Base-by-base conservation (phyloP, 2,329 filamentous ascomycete genomes). In the Knufia petricola region DNA sequence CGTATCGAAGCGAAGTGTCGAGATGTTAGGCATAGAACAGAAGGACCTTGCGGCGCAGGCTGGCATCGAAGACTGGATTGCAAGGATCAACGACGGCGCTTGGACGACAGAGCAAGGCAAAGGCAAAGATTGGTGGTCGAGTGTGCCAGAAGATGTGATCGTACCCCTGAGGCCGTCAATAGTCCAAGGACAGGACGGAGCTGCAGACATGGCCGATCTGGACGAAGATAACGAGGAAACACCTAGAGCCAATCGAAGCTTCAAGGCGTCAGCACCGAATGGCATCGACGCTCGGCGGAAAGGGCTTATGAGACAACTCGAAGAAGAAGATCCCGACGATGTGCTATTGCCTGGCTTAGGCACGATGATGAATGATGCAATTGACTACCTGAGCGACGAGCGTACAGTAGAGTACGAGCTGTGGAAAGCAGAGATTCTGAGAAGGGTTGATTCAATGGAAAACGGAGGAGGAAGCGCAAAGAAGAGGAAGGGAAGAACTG, bases 41-140 rank as follows among this genome's bases (percentile, higher is more conserved):
- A 58, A 60, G 9, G 62, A 62, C 13, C 52, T 68, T 20, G 63
- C 63, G 2, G 52, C 68, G 6, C 56, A 69, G 1, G 57, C 75
- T 6, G 61, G 66, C 48, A 61, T 63, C 9, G 64, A 85, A 51
- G 66, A 68, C 2, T 84, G 82, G 53, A 73, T 85, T 50, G 64
- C 74, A 17, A 66, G 76, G 49, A 73, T 85, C 36, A 74, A 66
- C 54, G 61, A 64, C 17, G 63, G 67, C 19, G 63, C 63, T 1
- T 47, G 44, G 44, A 39, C 34, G 2, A 47, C 24, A 9, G 37
- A 34, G 8, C 76, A 72, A 69, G 66, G 75, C 15, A 71, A 77
- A 73, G 82, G 63, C 3, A 63, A 75, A 45, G 81, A 85, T 58
- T 87, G 83, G 83, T 85, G 85, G 51, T 66, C 72, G 23, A 79